These are phyloP conservation scores for Apodospora peruviana DNA, from an alignment of 495 filamentous ascomycete genomes.

Conservation along the genomic window DNA sequence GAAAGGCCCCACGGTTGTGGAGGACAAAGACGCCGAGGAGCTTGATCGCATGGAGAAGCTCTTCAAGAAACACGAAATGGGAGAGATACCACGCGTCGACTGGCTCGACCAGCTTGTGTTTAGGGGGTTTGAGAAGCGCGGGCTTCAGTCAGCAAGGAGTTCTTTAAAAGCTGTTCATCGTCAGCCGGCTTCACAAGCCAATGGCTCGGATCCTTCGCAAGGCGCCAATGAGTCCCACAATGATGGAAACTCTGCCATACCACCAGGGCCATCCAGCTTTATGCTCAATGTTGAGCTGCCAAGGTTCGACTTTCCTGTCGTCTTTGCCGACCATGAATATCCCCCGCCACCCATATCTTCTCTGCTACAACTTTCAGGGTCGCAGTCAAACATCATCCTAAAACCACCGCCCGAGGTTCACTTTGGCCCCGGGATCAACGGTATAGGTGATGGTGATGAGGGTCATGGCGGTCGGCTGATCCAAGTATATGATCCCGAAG, in stretches of 20 bases:
- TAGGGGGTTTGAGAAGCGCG: conserved; percentile 73
- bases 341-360: conserved; percentile 73
- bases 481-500: conserved; percentile 88
- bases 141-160: conserved; percentile 46
- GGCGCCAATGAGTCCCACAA: conserved; percentile 25
- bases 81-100: conserved; percentile 83
- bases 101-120: conserved; percentile 96
- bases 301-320: conserved; percentile 91
- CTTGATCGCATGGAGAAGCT: conserved; percentile 76
- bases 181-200: conserved; percentile 18
- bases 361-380: conserved; percentile 54
- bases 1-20: conserved; percentile 37
- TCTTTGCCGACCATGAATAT: conserved; percentile 93
- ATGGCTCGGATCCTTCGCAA: conserved; percentile 22
- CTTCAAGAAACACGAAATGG: conserved; percentile 98
- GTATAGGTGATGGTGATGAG: conserved; percentile 47
- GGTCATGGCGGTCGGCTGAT: conserved; percentile 57
- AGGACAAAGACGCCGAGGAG: conserved; percentile 64
- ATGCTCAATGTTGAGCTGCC: conserved; percentile 85
- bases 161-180: conserved; percentile 31
- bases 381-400: conserved; percentile 59
- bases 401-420: conserved; percentile 79
- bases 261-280: conserved; percentile 48
- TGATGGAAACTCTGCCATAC: conserved; percentile 30
- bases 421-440: conserved; percentile 76